These are phyloP conservation scores for Grigorovia humatica DNA, from an alignment of 805 yeast species.

Conservation along the genomic window DNA sequence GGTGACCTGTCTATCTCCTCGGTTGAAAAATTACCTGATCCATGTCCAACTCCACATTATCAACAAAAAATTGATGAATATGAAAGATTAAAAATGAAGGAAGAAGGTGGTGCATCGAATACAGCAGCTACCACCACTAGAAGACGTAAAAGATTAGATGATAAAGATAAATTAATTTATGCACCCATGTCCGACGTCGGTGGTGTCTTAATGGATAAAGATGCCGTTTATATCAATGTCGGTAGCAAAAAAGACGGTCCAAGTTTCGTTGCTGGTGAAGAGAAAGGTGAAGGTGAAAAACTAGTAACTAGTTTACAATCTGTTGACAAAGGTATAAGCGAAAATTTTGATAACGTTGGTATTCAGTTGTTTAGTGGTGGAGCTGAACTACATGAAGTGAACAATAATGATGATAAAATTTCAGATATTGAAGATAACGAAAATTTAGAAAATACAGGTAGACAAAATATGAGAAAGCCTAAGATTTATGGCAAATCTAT, in stretches of 20 bases:
- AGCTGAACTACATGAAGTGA: constrained; percentile 35
- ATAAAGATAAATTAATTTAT: constrained; percentile 84
- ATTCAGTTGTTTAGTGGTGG: constrained; percentile 63
- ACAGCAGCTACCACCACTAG: constrained; percentile 51
- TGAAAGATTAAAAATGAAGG: constrained; percentile 63
- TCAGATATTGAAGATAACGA: constrained; percentile 29
- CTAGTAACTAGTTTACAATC: constrained; percentile 74
- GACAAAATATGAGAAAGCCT: constrained; percentile 54
- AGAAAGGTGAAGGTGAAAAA: constrained; percentile 76
- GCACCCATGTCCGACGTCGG: constrained; percentile 99
- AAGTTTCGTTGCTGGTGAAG: constrained; percentile 52
- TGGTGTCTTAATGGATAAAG: constrained; percentile 93
- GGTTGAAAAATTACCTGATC: constrained; percentile 90
- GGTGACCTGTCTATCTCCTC: constrained; percentile 75
- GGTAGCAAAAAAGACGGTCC: constrained; percentile 26
- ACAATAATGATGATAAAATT: constrained; percentile 31
- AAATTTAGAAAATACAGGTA: constrained; percentile 41
- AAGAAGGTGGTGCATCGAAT: constrained; percentile 35
- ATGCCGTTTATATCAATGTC: constrained; percentile 83
- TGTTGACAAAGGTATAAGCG: constrained; percentile 49
- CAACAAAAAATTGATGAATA: constrained; percentile 77
- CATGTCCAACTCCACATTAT: constrained; percentile 94
- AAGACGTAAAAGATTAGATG: constrained; percentile 86
- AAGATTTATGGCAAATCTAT: constrained; percentile 45
- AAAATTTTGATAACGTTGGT: constrained; percentile 56